Conservation (phyloP, 169 alveolate species). For the Plasmodium knowlesi region DNA sequence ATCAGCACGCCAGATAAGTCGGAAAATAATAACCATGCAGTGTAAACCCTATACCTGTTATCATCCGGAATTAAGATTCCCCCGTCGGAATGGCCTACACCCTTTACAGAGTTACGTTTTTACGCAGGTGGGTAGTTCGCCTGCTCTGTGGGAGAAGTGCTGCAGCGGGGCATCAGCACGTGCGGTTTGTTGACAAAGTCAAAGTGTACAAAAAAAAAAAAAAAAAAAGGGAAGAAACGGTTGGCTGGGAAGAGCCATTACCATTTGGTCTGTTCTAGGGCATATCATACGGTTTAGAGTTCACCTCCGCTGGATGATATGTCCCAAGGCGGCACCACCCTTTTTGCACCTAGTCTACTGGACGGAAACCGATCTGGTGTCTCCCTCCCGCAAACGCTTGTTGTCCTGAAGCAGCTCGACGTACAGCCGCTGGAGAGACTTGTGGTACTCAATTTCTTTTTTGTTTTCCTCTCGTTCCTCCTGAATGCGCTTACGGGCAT, state of each 20-base stretch:
- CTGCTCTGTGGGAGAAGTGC: not conserved
- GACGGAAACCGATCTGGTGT: not conserved
- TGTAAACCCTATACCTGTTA: not conserved
- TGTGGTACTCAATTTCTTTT: constrained; percentile 73
- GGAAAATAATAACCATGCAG: not conserved
- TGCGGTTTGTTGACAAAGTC: not conserved
- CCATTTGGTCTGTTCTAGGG: too few relatives aligned
- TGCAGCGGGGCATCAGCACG: not conserved
- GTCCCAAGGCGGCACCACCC: not conserved
- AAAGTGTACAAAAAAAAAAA: not conserved
- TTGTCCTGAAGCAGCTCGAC: constrained; percentile 24
- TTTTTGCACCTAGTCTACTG: not conserved
- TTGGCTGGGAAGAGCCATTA: not conserved
- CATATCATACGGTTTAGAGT: not conserved
- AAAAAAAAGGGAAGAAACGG: not conserved
- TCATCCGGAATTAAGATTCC: not conserved
- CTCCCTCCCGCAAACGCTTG: not conserved
- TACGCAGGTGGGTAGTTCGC: not conserved
- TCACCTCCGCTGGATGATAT: not conserved
- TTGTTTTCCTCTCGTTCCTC: constrained; percentile 55
- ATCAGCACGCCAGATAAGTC: not conserved
- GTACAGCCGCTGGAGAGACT: constrained; percentile 75
- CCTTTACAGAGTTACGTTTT: not conserved
- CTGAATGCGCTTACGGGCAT: constrained; percentile 47
- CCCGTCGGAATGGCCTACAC: not conserved